Conservation (phyloP, 2,329 filamentous ascomycete species). For the Endocalyx cinctus region DNA sequence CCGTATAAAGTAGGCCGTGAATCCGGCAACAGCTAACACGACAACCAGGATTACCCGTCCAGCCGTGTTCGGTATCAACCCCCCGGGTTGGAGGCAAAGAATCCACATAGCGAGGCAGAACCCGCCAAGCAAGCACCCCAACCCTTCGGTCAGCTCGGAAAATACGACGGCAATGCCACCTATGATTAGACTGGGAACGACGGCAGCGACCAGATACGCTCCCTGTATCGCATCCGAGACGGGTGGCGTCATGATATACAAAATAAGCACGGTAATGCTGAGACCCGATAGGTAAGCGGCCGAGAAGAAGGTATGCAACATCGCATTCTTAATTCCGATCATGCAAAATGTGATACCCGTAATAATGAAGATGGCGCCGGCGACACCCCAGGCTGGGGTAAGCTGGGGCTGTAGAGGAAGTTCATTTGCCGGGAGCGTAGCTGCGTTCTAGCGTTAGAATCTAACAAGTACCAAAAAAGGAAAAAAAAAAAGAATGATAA, state of each 20-base stretch:
- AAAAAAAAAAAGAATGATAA: no score
- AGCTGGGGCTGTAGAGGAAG: conserved; percentile 71
- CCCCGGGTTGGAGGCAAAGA: conserved; percentile 69
- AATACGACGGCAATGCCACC: conserved; percentile 75
- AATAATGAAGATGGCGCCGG: conserved; percentile 69
- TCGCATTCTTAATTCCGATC: conserved; percentile 77
- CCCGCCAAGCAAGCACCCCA: conserved; percentile 84
- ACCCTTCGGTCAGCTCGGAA: conserved; percentile 70
- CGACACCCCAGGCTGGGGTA: conserved; percentile 77
- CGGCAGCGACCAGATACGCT: conserved; percentile 75
- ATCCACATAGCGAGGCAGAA: conserved; percentile 91
- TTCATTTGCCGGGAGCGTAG: conserved; percentile 41
- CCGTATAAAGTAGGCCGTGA: conserved; percentile 72
- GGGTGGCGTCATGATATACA: conserved; percentile 83
- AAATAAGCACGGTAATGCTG: conserved; percentile 73
- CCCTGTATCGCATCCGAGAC: conserved; percentile 74
- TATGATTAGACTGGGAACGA: conserved; percentile 68
- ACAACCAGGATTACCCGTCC: conserved; percentile 73
- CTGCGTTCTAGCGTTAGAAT: no score
- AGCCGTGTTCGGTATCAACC: conserved; percentile 59
- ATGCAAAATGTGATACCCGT: conserved; percentile 68
- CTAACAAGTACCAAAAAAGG: no score
- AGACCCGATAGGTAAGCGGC: conserved; percentile 68
- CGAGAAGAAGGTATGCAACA: conserved; percentile 77
- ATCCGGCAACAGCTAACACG: conserved; percentile 62